Evolutionary conservation across 176 grass and related monocot species (phyloP).

Genomic region (Eragrostis curvula): DNA sequence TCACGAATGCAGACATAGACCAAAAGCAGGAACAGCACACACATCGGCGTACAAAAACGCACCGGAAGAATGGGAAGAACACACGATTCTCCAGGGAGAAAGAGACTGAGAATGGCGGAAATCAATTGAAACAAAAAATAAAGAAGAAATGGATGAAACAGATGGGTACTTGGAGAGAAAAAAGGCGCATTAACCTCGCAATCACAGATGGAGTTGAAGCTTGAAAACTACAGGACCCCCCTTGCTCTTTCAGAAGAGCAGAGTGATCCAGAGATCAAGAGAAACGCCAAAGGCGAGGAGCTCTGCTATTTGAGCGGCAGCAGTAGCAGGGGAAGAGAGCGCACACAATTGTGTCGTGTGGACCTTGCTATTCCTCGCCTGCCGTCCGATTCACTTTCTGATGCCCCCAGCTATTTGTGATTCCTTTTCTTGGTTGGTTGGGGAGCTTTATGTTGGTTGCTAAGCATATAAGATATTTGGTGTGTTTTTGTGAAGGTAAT

Average conservation of each 20-base stretch:
- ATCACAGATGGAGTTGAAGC: slow-evolving; percentile 30
- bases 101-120: background rate
- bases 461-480: background rate
- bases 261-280: background rate
- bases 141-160: background rate
- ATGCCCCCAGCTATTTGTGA: background rate
- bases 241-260: background rate
- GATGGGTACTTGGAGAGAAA: background rate
- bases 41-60: background rate
- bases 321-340: background rate
- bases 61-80: background rate
- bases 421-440: slow-evolving; percentile 20
- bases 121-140: background rate
- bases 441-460: slow-evolving; percentile 19
- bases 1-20: background rate
- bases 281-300: slow-evolving; percentile 12
- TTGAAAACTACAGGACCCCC: background rate
- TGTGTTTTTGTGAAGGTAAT: background rate
- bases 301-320: background rate
- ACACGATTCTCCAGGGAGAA: background rate
- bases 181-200: background rate
- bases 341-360: background rate
- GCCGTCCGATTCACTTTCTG: background rate
- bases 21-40: background rate
- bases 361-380: background rate